Evolutionary conservation across 306 rosid species (phyloP), one percentile per base, ranked within the genome.

Genomic region (Sicyos edulis): DNA sequence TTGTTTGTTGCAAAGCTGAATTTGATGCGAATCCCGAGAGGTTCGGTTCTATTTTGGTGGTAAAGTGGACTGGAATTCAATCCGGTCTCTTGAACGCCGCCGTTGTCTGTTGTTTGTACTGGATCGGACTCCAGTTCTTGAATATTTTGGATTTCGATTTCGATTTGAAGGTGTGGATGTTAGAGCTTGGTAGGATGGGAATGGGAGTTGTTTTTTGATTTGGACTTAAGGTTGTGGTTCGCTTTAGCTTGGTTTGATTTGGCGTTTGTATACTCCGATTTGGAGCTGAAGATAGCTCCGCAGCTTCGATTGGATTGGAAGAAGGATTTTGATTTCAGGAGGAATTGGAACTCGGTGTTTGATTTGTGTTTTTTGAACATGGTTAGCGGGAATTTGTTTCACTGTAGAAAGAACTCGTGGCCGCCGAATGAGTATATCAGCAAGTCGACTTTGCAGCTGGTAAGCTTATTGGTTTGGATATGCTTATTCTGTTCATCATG

Each of bases 361-460:
- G 37, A 26, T 52, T 52, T 51, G 29, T n/a, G 0, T 16, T 53
- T 7, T 21, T 10, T n/a, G 64, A 60, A 66, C 55, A 93, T 93
- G 99, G 86, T 93, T 64, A 83, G 81, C 75, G 89, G 91, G 20
- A 79, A 77, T 76, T 52, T 93, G 66, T 93, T 93, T 71, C 97
- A 86, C 56, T 81, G 72, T 82, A 83, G 96, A 80, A 93, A 91
- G 81, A 88, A 91, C 83, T 93, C 99, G 40, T 93, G 99, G 99
- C 99, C 99, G 13, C 84, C 97, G 8, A 86, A 85, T 71, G 99
- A 91, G 89, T 93, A 93, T 64, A 82, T 93, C 74, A 87, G 81
- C 82, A 88, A 75, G 75, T 63, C 77, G 20, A 89, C 99, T 77
- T 79, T 93, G 75, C 97, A 91, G 57, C 81, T 83, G 91, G 97